A percentile compares a stretch with the other conserved stretches of the same genome.
These are phyloP conservation scores for Solanum stenotomum DNA, from an alignment of 257 asterid genomes.

Conservation along the genomic window DNA sequence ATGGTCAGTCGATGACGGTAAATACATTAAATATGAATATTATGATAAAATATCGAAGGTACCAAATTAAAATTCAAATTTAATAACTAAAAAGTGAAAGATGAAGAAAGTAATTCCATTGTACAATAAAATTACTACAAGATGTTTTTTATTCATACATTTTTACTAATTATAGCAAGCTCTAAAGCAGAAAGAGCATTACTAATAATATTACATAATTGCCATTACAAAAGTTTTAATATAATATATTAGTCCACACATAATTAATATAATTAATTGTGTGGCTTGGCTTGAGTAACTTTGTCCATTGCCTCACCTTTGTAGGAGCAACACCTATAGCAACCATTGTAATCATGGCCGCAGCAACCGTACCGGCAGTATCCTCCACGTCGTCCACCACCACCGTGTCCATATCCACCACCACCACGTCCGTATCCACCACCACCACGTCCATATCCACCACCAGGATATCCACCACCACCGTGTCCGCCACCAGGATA, in stretches of 20 bases:
- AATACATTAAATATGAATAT: too few species aligned
- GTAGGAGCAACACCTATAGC: neutral
- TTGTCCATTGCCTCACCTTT: neutral
- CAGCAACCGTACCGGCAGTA: neutral
- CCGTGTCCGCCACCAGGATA: neutral
- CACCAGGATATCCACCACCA: constrained; percentile 19
- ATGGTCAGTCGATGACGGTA: too few species aligned
- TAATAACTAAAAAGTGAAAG: too few species aligned
- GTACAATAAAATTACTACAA: neutral
- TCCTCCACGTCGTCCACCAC: neutral
- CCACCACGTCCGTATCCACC: neutral
- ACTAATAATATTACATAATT: neutral
- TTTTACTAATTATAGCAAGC: neutral
- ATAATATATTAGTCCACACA: neutral
- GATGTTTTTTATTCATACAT: neutral
- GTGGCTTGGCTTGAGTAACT: neutral
- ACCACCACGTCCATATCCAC: constrained; percentile 3
- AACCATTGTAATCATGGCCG: neutral
- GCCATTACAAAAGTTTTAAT: neutral
- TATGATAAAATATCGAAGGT: too few species aligned
- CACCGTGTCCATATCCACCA: neutral
- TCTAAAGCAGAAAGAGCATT: neutral
- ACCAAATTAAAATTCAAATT: too few species aligned
- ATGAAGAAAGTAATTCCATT: neutral
- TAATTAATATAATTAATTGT: neutral